Base-by-base conservation (phyloP, 2,329 filamentous ascomycete species). In the Leptosphaerulina australis region DNA sequence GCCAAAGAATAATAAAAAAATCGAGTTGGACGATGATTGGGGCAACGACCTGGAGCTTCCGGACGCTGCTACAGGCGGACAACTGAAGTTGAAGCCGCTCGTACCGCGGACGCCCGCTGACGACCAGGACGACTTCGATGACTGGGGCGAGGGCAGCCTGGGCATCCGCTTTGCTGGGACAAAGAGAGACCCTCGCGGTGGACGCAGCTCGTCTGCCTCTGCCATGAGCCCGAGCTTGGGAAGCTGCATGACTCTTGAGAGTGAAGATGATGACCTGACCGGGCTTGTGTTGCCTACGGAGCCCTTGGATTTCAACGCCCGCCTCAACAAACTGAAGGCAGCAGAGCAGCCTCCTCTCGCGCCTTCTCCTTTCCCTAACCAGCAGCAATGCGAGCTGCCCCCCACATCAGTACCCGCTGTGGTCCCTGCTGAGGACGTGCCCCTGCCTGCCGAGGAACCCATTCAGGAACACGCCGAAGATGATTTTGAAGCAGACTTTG, bases 141-240 rank as follows among this genome's bases (percentile, higher is more conserved):
- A 97, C 68, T 96, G 93, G 88, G 90, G 88, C 43, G 94, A 97
- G 74, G 92, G 91, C 46, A 97, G 92, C 70, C 80, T 97, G 51
- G 91, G 93, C 29, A 96, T 93, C 34, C 84, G 93, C 49, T 93
- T 92, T 74, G 92, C 89, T 29, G 93, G 93, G 34, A 96, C 91
- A 11, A 83, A 86, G 58, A 85, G 90, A 63, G 90, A 93, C 65
- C 44, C 44, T 5, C 85, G 84, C 30, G 92, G 90, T 38, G 86
- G 86, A 64, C 86, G 90, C 64, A 94, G 90, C 76, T 96, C 91
- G 1, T 93, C 91, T 14, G 85, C 88, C 26, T 96, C 92, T 29
- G 90, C 90, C 21, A 82, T 97, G 71, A 97, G 93, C 68, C 93
- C 94, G 11, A 97, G 92, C 70, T 83, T 96, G 47, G 90, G 91